These are phyloP conservation scores for Boletus coccyginus DNA, from an alignment of 768 basidiomycete species.

Conservation along the genomic window DNA sequence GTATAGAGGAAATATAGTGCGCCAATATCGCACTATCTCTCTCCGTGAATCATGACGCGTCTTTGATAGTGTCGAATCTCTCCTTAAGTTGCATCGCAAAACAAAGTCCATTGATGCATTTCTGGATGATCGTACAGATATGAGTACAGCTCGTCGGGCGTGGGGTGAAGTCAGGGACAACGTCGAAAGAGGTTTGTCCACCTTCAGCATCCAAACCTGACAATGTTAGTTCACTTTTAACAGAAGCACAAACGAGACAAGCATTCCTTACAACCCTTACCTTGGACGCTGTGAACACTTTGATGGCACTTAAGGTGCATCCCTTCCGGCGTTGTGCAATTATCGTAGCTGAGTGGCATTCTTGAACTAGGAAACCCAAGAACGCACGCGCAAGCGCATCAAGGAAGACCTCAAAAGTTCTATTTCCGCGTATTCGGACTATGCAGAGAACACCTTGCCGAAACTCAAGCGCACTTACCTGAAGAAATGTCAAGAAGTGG, in stretches of 20 bases:
- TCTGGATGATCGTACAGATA: conserved; percentile 69
- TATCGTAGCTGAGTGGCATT: not conserved
- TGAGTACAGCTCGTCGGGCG: conserved; percentile 62
- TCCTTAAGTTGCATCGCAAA: conserved; percentile 70
- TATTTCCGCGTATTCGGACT: conserved; percentile 72
- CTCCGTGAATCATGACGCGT: conserved; percentile 2
- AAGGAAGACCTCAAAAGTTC: conserved; percentile 89
- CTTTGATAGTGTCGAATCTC: conserved; percentile 61
- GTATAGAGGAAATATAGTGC: conserved; percentile 85
- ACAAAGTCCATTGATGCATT: conserved; percentile 65
- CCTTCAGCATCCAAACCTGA: not conserved
- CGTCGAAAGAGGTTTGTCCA: conserved; percentile 66
- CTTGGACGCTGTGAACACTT: conserved; percentile 68
- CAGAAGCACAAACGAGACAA: conserved; percentile 80
- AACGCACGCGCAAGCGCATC: conserved; percentile 86
- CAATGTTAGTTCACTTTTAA: conserved; percentile 5
- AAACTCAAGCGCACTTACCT: conserved; percentile 75
- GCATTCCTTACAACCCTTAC: conserved; percentile 74
- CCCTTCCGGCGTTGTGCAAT: not conserved
- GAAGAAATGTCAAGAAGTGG: conserved; percentile 85
- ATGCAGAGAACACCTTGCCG: conserved; percentile 74
- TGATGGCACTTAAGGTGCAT: conserved; percentile 63
- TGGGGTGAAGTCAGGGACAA: conserved; percentile 88
- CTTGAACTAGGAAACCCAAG: conserved; percentile 72
- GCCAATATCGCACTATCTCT: conserved; percentile 19